These are phyloP conservation scores for Saccharum officinarum DNA, from an alignment of 176 grass and related monocot genomes.

Conservation along the genomic window DNA sequence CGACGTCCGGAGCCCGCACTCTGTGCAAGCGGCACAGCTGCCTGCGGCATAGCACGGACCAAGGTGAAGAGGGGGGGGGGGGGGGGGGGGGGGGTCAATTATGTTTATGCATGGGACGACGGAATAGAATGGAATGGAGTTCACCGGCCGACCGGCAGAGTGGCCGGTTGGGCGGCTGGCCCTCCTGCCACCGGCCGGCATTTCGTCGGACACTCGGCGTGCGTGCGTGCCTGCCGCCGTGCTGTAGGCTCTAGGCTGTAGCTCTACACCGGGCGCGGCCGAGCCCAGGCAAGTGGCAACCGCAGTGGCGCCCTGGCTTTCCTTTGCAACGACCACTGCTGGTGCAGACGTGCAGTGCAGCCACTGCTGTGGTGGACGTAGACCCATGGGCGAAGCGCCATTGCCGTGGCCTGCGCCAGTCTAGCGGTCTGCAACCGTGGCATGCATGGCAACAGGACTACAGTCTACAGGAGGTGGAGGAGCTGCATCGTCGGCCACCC, in stretches of 20 bases:
- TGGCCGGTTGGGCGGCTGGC: background rate
- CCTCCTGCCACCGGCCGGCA: background rate
- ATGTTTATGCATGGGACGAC: background rate
- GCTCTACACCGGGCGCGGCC: background rate
- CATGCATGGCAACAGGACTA: background rate
- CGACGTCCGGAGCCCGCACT: no score
- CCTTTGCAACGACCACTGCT: background rate
- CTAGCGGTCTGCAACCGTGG: background rate
- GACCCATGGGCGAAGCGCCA: background rate
- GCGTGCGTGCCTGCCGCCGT: background rate
- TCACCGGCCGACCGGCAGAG: background rate
- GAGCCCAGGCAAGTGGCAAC: no score
- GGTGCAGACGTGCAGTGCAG: background rate
- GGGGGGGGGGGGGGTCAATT: background rate
- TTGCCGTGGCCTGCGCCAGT: no score
- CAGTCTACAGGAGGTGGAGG: background rate
- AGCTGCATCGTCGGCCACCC: no score
- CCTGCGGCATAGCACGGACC: background rate
- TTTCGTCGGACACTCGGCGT: conserved; percentile 25
- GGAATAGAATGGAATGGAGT: background rate
- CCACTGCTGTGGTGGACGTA: no score
- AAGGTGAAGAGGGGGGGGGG: background rate
- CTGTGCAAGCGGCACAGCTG: no score
- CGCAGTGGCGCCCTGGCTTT: background rate
- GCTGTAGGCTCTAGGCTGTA: background rate